phyloP scores from a whole-genome alignment of 2,329 filamentous ascomycete species.

The Botrytis elliptica region DNA sequence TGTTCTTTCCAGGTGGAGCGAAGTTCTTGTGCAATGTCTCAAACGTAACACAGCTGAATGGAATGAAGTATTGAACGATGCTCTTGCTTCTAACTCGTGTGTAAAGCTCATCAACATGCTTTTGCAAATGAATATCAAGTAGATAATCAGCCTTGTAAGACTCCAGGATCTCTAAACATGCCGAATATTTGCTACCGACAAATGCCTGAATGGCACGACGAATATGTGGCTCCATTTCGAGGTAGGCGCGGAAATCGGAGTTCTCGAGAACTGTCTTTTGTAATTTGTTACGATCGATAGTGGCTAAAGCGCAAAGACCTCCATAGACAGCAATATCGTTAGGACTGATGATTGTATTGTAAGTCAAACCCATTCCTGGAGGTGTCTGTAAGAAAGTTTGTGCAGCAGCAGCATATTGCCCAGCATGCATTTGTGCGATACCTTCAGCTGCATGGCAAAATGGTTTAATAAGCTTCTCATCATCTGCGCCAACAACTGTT shows the following conservation, averaged over 20 bases:
- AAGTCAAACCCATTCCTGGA: conserved; percentile 51
- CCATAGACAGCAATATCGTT: conserved; percentile 94
- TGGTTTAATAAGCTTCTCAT: conserved; percentile 49
- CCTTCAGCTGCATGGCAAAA: conserved; percentile 59
- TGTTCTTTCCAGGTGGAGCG: conserved; percentile 57
- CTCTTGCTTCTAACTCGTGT: conserved; percentile 79
- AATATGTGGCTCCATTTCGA: conserved; percentile 92
- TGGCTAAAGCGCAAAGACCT: conserved; percentile 83
- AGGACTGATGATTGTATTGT: conserved; percentile 70
- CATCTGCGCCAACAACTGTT: conserved; percentile 42
- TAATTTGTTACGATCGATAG: conserved; percentile 77
- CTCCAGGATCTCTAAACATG: conserved; percentile 79
- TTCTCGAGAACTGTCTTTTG: conserved; percentile 78
- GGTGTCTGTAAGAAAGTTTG: conserved; percentile 53
- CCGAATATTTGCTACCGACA: conserved; percentile 84
- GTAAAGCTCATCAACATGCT: conserved; percentile 70
- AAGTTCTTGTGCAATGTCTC: conserved; percentile 78
- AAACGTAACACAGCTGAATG: conserved; percentile 84
- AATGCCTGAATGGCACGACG: conserved; percentile 88
- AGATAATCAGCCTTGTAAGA: conserved; percentile 80
- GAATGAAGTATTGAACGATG: conserved; percentile 88
- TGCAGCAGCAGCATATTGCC: conserved; percentile 66
- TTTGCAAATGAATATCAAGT: conserved; percentile 83
- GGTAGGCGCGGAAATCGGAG: conserved; percentile 74
- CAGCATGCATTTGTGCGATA: conserved; percentile 57